phyloP scores from a whole-genome alignment of 306 rosid genomes.

The Vigna trinervia region DNA sequence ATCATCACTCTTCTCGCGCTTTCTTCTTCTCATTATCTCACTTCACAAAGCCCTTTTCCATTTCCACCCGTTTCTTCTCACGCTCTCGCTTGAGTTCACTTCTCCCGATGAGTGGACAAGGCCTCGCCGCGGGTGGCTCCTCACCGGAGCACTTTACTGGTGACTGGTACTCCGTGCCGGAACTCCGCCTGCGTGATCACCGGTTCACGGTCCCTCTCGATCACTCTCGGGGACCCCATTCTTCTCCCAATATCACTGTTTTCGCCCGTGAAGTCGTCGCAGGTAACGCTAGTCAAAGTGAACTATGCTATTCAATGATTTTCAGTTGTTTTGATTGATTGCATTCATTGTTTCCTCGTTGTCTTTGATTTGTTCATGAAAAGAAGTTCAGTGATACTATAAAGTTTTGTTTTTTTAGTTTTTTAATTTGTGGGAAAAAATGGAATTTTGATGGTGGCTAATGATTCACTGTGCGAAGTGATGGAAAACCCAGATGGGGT shows the following conservation, averaged over 20 bases:
- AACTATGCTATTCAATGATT: not conserved
- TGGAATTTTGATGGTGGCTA: conserved; percentile 2
- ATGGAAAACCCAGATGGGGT: conserved; percentile 15
- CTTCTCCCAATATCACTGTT: conserved; percentile 69
- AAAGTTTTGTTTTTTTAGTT: not conserved
- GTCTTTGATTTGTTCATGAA: not conserved
- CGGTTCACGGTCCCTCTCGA: conserved; percentile 76
- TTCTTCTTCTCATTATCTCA: not conserved
- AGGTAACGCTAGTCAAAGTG: conserved; percentile 49
- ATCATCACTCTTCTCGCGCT: conserved; percentile 27
- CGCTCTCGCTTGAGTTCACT: conserved; percentile 36
- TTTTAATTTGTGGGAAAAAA: not conserved
- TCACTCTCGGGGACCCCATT: conserved; percentile 51
- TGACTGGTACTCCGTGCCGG: conserved; percentile 84
- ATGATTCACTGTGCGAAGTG: conserved; percentile 23
- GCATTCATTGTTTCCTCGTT: not conserved
- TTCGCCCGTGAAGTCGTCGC: conserved; percentile 95
- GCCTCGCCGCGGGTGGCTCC: conserved; percentile 10
- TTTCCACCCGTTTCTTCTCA: conserved; percentile 35
- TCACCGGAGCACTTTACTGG: conserved; percentile 67
- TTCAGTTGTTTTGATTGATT: not conserved
- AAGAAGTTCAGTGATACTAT: conserved; percentile 1
- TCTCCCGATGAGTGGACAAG: conserved; percentile 48
- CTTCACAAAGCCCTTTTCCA: conserved; percentile 17
- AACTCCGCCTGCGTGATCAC: conserved; percentile 85